A percentile compares a stretch with the other conserved stretches of the same genome.
These are phyloP conservation scores for Carpinus fangiana DNA, from an alignment of 306 rosid genomes.

Conservation along the genomic window DNA sequence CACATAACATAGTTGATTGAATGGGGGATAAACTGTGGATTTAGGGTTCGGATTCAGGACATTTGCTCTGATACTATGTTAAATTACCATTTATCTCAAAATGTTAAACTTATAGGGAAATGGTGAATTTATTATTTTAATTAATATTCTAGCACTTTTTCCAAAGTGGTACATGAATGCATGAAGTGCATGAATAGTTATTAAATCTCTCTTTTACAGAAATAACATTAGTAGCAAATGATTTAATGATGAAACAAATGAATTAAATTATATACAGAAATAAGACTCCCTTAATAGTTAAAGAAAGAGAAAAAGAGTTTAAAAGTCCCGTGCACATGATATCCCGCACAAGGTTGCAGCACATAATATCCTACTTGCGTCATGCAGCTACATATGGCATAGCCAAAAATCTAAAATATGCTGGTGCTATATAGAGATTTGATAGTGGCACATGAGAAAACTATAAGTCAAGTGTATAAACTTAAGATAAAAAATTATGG, in stretches of 20 bases:
- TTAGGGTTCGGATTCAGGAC: too few species aligned
- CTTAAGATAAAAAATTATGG: not conserved
- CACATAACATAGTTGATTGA: too few species aligned
- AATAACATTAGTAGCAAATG: not conserved
- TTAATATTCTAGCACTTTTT: too few species aligned
- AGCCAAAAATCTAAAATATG: not conserved
- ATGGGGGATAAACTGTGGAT: too few species aligned
- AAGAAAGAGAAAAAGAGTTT: not conserved
- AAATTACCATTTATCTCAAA: too few species aligned
- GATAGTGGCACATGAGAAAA: not conserved
- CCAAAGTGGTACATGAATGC: not conserved
- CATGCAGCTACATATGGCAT: not conserved
- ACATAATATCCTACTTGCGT: not conserved
- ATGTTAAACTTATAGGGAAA: too few species aligned
- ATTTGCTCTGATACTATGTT: too few species aligned
- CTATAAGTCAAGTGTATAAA: not conserved
- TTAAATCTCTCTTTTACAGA: not conserved
- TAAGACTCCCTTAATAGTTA: not conserved
- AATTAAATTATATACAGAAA: not conserved
- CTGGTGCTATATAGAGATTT: not conserved
- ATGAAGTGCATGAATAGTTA: not conserved
- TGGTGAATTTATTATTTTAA: too few species aligned
- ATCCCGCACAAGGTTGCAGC: not conserved
- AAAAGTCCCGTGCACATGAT: not conserved
- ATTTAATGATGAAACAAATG: not conserved